Conservation (phyloP, 2,329 filamentous ascomycete genomes). For the Neonectria coccinea region DNA sequence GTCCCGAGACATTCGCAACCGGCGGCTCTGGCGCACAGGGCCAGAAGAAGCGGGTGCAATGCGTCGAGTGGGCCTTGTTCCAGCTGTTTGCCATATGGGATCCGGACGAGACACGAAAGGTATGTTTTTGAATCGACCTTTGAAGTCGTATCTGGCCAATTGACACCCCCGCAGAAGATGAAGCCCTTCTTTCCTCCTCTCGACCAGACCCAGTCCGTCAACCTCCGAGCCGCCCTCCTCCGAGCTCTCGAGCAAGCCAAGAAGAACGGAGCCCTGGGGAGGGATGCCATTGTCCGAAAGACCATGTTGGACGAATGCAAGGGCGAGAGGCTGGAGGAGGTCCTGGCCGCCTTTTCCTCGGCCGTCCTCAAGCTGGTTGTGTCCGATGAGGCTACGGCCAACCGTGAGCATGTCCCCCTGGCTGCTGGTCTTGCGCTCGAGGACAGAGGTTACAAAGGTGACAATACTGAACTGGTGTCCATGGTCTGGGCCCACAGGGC, state of each 20-base stretch:
- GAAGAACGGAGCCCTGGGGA: constrained; percentile 84
- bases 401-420: constrained; percentile 58
- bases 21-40: constrained; percentile 74
- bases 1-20: constrained; percentile 73
- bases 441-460: constrained; percentile 66
- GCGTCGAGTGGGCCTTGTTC: constrained; percentile 92
- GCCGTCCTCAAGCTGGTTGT: constrained; percentile 80
- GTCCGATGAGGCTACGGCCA: constrained; percentile 55
- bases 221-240: constrained; percentile 86
- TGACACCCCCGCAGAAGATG: constrained; percentile 73
- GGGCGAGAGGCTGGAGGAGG: constrained; percentile 88
- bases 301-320: constrained; percentile 98
- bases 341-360: constrained; percentile 86
- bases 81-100: constrained; percentile 89
- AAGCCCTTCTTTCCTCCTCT: constrained; percentile 90
- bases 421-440: constrained; percentile 69
- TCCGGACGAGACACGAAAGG: constrained; percentile 77
- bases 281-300: constrained; percentile 85
- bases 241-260: constrained; percentile 86
- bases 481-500: constrained; percentile 80
- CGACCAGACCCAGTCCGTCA: constrained; percentile 90
- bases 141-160: background rate
- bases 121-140: constrained; percentile 51
- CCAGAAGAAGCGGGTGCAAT: constrained; percentile 84
- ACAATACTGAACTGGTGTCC: constrained; percentile 68